Conservation (phyloP, 2,329 filamentous ascomycete genomes). For the Blastomyces parvus region DNA sequence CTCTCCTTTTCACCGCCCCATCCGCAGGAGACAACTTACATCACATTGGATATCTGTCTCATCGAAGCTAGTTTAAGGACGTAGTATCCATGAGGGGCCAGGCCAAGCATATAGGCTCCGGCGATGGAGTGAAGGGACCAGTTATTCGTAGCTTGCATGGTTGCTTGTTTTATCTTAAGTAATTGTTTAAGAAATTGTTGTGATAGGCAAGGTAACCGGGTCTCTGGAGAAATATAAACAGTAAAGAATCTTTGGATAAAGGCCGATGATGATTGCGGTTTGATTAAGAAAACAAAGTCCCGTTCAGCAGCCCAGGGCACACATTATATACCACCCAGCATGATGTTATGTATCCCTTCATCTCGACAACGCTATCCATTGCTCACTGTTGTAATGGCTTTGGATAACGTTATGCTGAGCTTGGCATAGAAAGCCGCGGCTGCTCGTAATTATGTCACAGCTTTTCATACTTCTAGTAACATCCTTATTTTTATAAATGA, state of each 20-base stretch:
- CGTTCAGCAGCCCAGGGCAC: not conserved
- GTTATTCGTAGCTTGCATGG: slow-evolving; percentile 18
- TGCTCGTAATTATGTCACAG: not conserved
- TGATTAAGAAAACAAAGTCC: no score
- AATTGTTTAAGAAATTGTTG: not conserved
- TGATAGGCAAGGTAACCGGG: not conserved
- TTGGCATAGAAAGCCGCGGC: not conserved
- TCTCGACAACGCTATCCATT: not conserved
- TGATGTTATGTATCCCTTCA: not conserved
- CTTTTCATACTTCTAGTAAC: not conserved
- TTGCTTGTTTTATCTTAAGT: not conserved
- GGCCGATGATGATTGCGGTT: not conserved
- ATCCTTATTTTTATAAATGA: not conserved
- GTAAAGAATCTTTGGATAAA: not conserved
- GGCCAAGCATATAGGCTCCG: slow-evolving; percentile 24
- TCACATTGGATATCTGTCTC: slow-evolving; percentile 23
- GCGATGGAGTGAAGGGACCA: slow-evolving; percentile 26
- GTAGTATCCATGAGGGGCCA: slow-evolving; percentile 26
- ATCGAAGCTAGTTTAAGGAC: slow-evolving; percentile 23
- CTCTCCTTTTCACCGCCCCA: not conserved
- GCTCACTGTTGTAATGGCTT: not conserved
- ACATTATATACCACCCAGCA: not conserved
- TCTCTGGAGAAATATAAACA: not conserved
- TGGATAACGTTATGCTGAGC: not conserved
- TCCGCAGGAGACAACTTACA: slow-evolving; percentile 13